These are phyloP conservation scores for Trichoderma oligosporum DNA, from an alignment of 2,329 filamentous ascomycete species.

Conservation along the genomic window DNA sequence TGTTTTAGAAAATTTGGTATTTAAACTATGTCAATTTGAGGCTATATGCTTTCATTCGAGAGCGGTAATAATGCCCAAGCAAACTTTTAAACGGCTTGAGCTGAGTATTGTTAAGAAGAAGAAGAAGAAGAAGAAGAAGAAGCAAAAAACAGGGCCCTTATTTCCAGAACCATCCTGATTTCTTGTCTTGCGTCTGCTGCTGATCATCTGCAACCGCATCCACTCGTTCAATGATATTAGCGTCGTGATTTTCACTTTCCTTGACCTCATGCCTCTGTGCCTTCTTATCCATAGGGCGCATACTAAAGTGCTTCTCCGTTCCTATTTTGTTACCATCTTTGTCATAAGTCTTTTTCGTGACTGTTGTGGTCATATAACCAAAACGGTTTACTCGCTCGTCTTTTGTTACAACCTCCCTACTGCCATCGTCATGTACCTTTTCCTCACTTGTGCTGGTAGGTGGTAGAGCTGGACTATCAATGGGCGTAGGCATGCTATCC, in stretches of 20 bases:
- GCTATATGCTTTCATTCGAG: neutral
- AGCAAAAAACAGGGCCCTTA: slow-evolving; percentile 20
- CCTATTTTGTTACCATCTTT: slow-evolving; percentile 41
- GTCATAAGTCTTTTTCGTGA: slow-evolving; percentile 40
- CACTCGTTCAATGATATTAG: slow-evolving; percentile 10
- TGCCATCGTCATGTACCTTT: slow-evolving; percentile 24
- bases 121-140: neutral
- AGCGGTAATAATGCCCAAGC: neutral
- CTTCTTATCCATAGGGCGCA: slow-evolving; percentile 30
- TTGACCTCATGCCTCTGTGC: slow-evolving; percentile 20
- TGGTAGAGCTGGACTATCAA: slow-evolving; percentile 6
- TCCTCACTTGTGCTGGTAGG: slow-evolving; percentile 11
- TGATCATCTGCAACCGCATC: neutral
- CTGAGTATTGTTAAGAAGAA: neutral
- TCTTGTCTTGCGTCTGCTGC: slow-evolving; percentile 24
- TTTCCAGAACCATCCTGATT: slow-evolving; percentile 42
- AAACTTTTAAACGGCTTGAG: neutral
- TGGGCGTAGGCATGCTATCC: slow-evolving; percentile 21
- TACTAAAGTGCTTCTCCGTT: slow-evolving; percentile 35
- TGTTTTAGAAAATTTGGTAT: neutral
- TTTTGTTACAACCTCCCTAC: slow-evolving; percentile 35
- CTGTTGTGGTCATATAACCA: slow-evolving; percentile 43
- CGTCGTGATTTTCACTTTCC: slow-evolving; percentile 17
- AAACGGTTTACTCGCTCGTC: slow-evolving; percentile 43
- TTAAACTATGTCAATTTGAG: neutral